A percentile compares a stretch with the other conserved stretches of the same genome.
phyloP scores from a whole-genome alignment of 441 rosid species.

The Eruca vesicaria region DNA sequence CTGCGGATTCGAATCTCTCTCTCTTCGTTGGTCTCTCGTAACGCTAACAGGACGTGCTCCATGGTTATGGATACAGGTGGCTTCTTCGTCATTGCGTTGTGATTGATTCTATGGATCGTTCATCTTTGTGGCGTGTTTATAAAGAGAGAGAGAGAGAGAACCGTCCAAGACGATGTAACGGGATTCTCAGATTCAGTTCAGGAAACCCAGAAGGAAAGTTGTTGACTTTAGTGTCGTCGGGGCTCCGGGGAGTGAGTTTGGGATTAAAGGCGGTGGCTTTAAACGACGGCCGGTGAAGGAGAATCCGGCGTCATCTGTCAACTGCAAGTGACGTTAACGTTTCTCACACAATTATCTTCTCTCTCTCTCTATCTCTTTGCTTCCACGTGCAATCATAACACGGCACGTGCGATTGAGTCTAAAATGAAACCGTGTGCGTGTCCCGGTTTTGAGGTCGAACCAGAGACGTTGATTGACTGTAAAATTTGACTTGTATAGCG shows the following conservation, averaged over 20 bases:
- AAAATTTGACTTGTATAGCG: neutral
- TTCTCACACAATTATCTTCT: conserved; percentile 12
- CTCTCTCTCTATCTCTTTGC: neutral
- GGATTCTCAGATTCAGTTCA: neutral
- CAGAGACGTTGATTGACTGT: conserved; percentile 1
- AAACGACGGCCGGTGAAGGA: conserved; percentile 24
- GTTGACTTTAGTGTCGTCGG: neutral
- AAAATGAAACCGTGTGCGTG: neutral
- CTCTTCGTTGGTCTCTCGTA: conserved; percentile 83
- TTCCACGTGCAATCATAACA: conserved; percentile 17
- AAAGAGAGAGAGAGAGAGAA: neutral
- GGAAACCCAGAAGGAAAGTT: neutral
- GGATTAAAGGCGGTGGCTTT: neutral
- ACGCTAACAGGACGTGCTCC: conserved; percentile 87
- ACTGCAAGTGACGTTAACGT: conserved; percentile 29
- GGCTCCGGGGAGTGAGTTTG: neutral
- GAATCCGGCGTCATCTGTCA: conserved; percentile 31
- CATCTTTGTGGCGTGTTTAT: conserved; percentile 14
- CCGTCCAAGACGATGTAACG: neutral
- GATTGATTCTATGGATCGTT: conserved; percentile 26
- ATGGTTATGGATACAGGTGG: conserved; percentile 62
- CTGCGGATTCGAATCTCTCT: conserved; percentile 76
- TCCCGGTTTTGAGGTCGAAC: conserved; percentile 17
- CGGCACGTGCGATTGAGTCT: conserved; percentile 30
- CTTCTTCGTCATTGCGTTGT: conserved; percentile 41